A percentile compares a stretch with the other conserved stretches of the same genome.
Evolutionary conservation across 768 basidiomycete species (phyloP).

Genomic region (Amanita muscaria): DNA sequence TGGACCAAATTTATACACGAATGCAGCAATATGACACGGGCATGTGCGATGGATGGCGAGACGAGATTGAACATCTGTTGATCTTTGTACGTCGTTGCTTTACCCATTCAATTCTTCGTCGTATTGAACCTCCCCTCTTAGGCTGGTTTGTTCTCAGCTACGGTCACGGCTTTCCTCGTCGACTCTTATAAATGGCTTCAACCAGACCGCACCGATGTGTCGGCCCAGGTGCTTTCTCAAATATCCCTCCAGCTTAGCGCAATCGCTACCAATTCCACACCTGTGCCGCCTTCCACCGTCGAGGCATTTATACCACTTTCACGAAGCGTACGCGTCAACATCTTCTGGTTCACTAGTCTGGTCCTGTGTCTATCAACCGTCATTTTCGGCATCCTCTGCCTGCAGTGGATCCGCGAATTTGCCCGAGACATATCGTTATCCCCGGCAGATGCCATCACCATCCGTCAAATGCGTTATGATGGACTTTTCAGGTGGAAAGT

Average conservation of each 20-base stretch:
- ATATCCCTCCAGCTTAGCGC: constrained; percentile 7
- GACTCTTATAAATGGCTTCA: constrained; percentile 16
- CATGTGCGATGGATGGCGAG: neutral
- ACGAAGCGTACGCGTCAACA: constrained; percentile 16
- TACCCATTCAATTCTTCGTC: neutral
- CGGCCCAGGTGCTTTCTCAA: constrained; percentile 5
- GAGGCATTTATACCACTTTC: constrained; percentile 10
- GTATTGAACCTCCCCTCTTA: neutral
- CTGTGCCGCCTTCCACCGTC: neutral
- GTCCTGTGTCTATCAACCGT: constrained; percentile 17
- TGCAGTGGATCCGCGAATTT: constrained; percentile 21
- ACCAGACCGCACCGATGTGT: constrained; percentile 7
- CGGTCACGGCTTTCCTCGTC: constrained; percentile 17
- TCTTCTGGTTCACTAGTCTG: constrained; percentile 19
- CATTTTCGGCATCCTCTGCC: constrained; percentile 17
- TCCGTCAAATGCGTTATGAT: constrained; percentile 20
- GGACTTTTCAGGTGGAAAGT: constrained; percentile 20
- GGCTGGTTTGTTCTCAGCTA: constrained; percentile 19
- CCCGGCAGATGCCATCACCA: constrained; percentile 15
- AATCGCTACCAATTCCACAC: neutral
- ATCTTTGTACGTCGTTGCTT: constrained; percentile 9
- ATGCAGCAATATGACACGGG: neutral
- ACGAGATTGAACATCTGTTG: constrained; percentile 10
- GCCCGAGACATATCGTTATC: constrained; percentile 13
- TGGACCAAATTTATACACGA: neutral